A percentile compares a stretch with the other conserved stretches of the same genome.
phyloP scores from a whole-genome alignment of 169 alveolate species.

The Babesia bigemina region DNA sequence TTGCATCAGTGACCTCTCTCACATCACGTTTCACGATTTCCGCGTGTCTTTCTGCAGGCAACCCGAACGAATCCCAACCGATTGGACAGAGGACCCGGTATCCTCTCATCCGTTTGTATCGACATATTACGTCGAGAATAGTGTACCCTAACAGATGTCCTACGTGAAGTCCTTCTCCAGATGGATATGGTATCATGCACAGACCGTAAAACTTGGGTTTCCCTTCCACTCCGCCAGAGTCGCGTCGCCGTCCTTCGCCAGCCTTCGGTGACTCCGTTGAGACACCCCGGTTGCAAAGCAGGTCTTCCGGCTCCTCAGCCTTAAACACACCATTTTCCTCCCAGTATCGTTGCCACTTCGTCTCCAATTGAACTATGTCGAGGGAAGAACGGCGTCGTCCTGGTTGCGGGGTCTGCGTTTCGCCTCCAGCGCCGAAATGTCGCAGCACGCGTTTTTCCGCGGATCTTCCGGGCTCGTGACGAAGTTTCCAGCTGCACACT shows the following conservation, averaged over 20 bases:
- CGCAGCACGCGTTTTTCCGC: constrained; percentile 7
- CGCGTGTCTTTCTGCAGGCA: constrained; percentile 92
- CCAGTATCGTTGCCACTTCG: constrained; percentile 63
- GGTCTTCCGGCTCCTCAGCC: constrained; percentile 16
- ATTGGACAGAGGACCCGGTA: constrained; percentile 88
- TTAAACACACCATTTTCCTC: constrained; percentile 17
- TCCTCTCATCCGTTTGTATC: constrained; percentile 83
- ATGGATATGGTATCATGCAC: constrained; percentile 91
- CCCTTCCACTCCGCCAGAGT: background rate
- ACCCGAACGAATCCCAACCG: constrained; percentile 94
- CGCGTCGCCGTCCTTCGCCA: background rate
- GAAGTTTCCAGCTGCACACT: constrained; percentile 48
- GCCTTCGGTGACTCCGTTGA: background rate
- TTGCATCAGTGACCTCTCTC: constrained; percentile 72
- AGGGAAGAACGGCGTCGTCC: background rate
- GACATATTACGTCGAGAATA: constrained; percentile 84
- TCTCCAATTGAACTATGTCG: constrained; percentile 4
- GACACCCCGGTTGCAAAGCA: background rate
- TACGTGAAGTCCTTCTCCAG: constrained; percentile 89
- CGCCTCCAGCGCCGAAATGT: constrained; percentile 22
- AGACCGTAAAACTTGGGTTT: constrained; percentile 80
- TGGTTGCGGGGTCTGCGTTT: constrained; percentile 4
- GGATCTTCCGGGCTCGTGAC: constrained; percentile 5
- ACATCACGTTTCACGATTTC: constrained; percentile 77
- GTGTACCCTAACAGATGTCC: constrained; percentile 92